Evolutionary conservation across 106 monocot species (phyloP).

Genomic region (Alisma plantagoaquatica): DNA sequence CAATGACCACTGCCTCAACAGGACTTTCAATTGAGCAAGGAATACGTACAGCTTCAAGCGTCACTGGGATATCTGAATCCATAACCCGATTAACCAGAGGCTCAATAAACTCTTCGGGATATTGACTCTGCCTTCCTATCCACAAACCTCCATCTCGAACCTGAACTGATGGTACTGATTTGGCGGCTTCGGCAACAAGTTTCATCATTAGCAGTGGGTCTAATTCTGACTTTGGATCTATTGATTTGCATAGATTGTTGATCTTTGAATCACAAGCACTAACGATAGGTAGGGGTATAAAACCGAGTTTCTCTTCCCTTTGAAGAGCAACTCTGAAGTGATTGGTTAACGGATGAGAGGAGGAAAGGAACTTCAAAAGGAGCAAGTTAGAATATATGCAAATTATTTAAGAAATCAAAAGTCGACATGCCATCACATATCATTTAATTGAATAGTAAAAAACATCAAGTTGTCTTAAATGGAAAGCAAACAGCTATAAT

Average conservation of each 20-base stretch:
- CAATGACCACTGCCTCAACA: slow-evolving; percentile 30
- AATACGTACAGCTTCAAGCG: slow-evolving; percentile 41
- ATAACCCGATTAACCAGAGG: slow-evolving; percentile 16
- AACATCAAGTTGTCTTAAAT: slow-evolving; percentile 1
- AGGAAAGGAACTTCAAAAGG: slow-evolving; percentile 60
- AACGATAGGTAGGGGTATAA: slow-evolving; percentile 60
- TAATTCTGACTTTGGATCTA: slow-evolving; percentile 53
- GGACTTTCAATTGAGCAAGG: slow-evolving; percentile 36
- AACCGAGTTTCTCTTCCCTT: slow-evolving; percentile 38
- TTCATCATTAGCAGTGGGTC: slow-evolving; percentile 47
- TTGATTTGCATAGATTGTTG: slow-evolving; percentile 56
- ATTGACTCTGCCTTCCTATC: slow-evolving; percentile 35
- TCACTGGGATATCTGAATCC: slow-evolving; percentile 3
- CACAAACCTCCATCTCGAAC: slow-evolving; percentile 29
- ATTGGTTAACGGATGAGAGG: slow-evolving; percentile 65
- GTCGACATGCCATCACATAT: too few species aligned
- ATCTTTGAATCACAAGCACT: slow-evolving; percentile 59
- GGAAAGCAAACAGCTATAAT: not conserved
- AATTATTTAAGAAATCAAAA: too few species aligned
- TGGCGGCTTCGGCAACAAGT: slow-evolving; percentile 54
- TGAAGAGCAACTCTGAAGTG: slow-evolving; percentile 57
- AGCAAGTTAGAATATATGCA: too few species aligned
- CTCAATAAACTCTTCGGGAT: slow-evolving; percentile 28
- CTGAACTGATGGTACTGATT: slow-evolving; percentile 26
- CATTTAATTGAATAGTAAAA: slow-evolving; percentile 10